Evolutionary conservation across 306 rosid species (phyloP).

Genomic region (Macrotyloma uniflorum): DNA sequence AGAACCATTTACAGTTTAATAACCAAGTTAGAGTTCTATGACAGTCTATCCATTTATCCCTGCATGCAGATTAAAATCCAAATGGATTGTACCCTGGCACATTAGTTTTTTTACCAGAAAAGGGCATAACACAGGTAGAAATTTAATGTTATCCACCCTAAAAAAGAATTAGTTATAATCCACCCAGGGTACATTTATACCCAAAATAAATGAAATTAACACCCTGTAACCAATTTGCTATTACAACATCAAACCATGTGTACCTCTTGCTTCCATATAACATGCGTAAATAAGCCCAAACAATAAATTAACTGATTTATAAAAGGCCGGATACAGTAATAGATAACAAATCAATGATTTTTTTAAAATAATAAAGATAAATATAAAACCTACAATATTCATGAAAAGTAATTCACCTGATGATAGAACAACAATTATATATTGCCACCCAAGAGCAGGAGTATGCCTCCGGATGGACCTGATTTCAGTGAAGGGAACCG

Average conservation of each 20-base stretch:
- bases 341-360: neutral
- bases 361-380: neutral
- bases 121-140: neutral
- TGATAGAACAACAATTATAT: conserved; percentile 78
- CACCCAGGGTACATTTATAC: neutral
- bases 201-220: neutral
- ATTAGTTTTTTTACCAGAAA: conserved; percentile 8
- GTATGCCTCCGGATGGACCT: conserved; percentile 89
- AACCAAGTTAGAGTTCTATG: neutral
- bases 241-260: conserved; percentile 13
- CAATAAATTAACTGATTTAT: neutral
- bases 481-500: conserved; percentile 77
- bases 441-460: conserved; percentile 96
- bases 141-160: conserved; percentile 4
- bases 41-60: neutral
- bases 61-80: conserved; percentile 14
- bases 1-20: neutral
- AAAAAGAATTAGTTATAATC: neutral
- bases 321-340: neutral
- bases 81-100: neutral
- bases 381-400: conserved; percentile 12
- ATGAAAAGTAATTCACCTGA: conserved; percentile 61
- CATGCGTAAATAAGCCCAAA: neutral
- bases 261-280: neutral
- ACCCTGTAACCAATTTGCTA: neutral